Percentiles rank a stretch among this genome's conserved stretches.
These are phyloP conservation scores for Trichoderma sp. DNA, from an alignment of 2,329 filamentous ascomycete species.

Conservation along the genomic window DNA sequence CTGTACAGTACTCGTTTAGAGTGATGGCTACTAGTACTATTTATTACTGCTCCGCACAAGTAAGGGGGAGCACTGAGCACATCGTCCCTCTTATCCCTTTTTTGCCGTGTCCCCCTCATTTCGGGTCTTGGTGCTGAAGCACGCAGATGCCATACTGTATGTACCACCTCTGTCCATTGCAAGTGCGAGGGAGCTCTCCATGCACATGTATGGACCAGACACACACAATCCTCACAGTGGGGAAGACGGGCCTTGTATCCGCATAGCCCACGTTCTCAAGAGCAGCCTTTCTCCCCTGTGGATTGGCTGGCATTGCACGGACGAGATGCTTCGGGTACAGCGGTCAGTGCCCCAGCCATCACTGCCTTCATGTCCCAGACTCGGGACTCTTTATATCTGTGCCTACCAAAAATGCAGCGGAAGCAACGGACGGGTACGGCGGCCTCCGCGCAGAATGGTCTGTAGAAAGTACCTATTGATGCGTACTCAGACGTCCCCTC, in stretches of 20 bases:
- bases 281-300: not conserved
- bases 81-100: too few species aligned
- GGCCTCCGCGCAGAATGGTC: not conserved
- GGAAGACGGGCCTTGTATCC: not conserved
- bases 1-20: not conserved
- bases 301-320: not conserved
- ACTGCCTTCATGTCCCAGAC: constrained; percentile 6
- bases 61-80: not conserved
- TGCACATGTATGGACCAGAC: not conserved
- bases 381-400: not conserved
- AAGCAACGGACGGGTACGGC: not conserved
- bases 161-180: not conserved
- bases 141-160: not conserved
- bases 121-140: not conserved
- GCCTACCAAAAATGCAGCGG: not conserved
- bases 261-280: not conserved
- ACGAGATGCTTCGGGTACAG: constrained; percentile 6
- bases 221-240: not conserved
- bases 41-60: not conserved
- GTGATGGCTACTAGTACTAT: not conserved
- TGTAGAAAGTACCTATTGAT: not conserved
- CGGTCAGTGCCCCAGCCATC: not conserved
- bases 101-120: not conserved
- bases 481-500: not conserved
- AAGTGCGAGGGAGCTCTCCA: not conserved